Evolutionary conservation across 129 eudicot genomes (phyloP).

Genomic region (Rutidosis leptorrhynchoides): DNA sequence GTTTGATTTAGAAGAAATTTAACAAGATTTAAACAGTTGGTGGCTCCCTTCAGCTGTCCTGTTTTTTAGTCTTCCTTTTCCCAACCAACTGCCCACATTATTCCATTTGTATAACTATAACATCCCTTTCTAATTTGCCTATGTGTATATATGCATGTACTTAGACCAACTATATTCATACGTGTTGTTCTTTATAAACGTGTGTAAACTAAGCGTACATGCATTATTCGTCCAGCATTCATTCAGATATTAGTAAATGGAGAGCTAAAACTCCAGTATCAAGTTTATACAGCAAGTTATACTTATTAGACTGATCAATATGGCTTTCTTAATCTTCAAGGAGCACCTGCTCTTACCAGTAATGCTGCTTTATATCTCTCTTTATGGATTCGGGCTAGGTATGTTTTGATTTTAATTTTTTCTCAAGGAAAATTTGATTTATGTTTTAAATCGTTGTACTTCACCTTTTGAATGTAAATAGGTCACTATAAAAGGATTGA

Average conservation of each 20-base stretch:
- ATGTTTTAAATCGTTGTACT: no score
- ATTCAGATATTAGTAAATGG: neutral
- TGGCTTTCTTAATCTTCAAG: conserved; percentile 8
- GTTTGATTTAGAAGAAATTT: conserved; percentile 1
- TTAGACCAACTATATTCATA: neutral
- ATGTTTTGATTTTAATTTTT: neutral
- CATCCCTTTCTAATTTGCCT: neutral
- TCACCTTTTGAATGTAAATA: no score
- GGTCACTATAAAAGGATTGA: no score
- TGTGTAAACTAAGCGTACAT: no score
- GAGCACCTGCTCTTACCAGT: conserved; percentile 1
- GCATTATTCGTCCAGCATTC: no score
- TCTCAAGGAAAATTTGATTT: neutral
- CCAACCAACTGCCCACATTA: conserved; percentile 26
- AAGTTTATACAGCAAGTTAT: neutral
- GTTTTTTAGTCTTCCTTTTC: conserved; percentile 21
- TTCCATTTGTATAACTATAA: neutral
- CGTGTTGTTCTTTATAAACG: no score
- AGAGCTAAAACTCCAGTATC: no score
- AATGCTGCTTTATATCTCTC: neutral
- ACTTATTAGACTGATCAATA: neutral
- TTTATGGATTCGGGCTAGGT: conserved; percentile 24
- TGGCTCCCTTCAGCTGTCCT: conserved; percentile 23
- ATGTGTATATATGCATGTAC: neutral
- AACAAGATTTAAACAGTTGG: conserved; percentile 14